Conservation (phyloP, 176 grass and related monocot genomes). For the Triticum timopheevii region DNA sequence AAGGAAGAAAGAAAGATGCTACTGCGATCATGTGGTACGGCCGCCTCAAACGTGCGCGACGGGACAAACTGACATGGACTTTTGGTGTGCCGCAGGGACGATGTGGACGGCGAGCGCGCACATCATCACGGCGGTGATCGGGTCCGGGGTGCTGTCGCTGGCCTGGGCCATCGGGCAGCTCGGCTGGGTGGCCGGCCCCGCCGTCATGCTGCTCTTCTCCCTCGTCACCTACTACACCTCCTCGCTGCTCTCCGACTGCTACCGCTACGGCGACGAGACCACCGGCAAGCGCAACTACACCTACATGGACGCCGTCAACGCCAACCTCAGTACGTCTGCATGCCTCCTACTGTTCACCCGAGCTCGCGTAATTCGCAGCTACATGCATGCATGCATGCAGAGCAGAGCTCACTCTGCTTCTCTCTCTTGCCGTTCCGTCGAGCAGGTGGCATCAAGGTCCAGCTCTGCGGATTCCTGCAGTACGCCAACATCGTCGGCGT, state of each 20-base stretch:
- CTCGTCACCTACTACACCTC: conserved; percentile 95
- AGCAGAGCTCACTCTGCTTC: conserved; percentile 16
- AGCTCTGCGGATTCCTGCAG: conserved; percentile 86
- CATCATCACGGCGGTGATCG: conserved; percentile 96
- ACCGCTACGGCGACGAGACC: conserved; percentile 68
- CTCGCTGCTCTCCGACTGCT: conserved; percentile 77
- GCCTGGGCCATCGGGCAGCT: conserved; percentile 94
- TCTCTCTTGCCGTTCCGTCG: conserved; percentile 12
- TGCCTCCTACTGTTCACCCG: neutral
- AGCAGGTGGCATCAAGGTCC: conserved; percentile 86
- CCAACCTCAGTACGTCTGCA: conserved; percentile 64
- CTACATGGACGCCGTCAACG: conserved; percentile 93
- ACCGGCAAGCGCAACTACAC: conserved; percentile 94
- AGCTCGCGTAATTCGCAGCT: neutral
- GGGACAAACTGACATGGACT: neutral
- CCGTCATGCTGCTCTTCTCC: conserved; percentile 96
- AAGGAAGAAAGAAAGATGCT: neutral
- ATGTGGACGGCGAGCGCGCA: conserved; percentile 95
- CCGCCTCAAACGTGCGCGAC: neutral
- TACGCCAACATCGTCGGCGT: conserved; percentile 97
- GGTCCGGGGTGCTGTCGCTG: conserved; percentile 81
- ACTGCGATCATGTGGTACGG: neutral
- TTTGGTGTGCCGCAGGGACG: conserved; percentile 38
- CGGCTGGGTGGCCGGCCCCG: conserved; percentile 85
- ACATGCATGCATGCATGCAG: neutral